Evolutionary conservation across 2,329 filamentous ascomycete species (phyloP), one percentile per base, ranked within the genome.

Genomic region (Colletotrichum chlorophyti): DNA sequence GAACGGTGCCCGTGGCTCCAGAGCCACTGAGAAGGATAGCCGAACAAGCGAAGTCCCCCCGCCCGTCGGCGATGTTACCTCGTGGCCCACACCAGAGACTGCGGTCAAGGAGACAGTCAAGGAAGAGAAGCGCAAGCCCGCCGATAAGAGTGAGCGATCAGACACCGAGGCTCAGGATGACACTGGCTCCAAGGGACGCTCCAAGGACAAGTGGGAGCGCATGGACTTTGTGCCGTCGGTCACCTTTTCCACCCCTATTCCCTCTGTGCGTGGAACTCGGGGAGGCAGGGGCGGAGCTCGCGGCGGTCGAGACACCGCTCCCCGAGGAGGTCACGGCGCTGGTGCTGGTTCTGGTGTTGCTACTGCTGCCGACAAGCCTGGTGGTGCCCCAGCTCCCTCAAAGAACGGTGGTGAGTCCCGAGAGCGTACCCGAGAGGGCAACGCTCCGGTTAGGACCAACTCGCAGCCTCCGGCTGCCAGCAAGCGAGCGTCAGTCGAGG

Each of bases 71-170:
- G 93, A 98, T 72, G 83, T 91, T 46, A 79, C 86, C 50, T 87
- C 87, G 17, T 99, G 95, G 95, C 95, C 95, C 14, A 98, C 94
- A 3, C 93, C 93, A 1, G 91, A 97, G 65, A 85, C 89, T 49
- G 87, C 88, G 46, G 74, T 74, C 41, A 78, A 81, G 63, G 92
- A 95, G 65, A 86, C 88, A 45, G 73, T 74, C 41, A 78, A 81
- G 62, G 92, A 95, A 65, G 85, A 90, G 61, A 91, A 91, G 75
- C 88, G 88, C 68, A 93, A 91, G 72, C 75, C 80, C 2, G 80
- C 85, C 50, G 82, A 88, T 53, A 76, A 79, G 50, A 74, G 79
- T 27, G 78, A 85, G 19, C 80, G 82, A 11, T 81, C 86, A 41
- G 88, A 91, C 61, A 85, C 88, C 43, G 88, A 90, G 63, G 76